phyloP scores from a whole-genome alignment of 352 stramenopile species.

The Globisporangium polare region DNA sequence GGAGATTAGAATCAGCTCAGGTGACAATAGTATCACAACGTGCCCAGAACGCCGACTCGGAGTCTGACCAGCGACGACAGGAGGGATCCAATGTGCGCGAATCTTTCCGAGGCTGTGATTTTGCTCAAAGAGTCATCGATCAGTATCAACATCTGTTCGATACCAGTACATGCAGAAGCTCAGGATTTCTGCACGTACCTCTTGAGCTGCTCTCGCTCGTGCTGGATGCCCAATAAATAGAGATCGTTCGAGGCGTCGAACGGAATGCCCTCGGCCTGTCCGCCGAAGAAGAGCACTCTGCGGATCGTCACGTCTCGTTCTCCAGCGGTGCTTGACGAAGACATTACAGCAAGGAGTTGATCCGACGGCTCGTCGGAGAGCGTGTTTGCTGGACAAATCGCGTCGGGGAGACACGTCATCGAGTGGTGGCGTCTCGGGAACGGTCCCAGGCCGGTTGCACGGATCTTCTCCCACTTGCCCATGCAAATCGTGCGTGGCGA shows the following conservation, averaged over 20 bases:
- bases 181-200: no score
- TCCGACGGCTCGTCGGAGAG: slow-evolving; percentile 8
- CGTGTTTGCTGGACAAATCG: slow-evolving; percentile 17
- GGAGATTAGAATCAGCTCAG: slow-evolving; percentile 41
- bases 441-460: slow-evolving; percentile 30
- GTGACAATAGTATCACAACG: slow-evolving; percentile 35
- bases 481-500: slow-evolving; percentile 34
- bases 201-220: background rate
- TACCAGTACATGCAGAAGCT: no score
- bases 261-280: slow-evolving; percentile 60
- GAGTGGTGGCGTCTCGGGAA: slow-evolving; percentile 59
- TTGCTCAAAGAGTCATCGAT: no score
- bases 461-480: slow-evolving; percentile 59
- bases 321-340: background rate
- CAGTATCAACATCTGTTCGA: no score
- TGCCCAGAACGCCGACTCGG: slow-evolving; percentile 51
- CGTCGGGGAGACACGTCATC: slow-evolving; percentile 53
- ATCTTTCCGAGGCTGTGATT: slow-evolving; percentile 20
- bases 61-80: slow-evolving; percentile 23
- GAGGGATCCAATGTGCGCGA: slow-evolving; percentile 34
- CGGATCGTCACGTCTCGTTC: slow-evolving; percentile 25
- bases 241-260: slow-evolving; percentile 71
- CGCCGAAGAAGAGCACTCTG: slow-evolving; percentile 62
- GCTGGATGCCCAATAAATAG: slow-evolving; percentile 26
- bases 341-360: background rate